Evolutionary conservation across 257 asterid genomes (phyloP).

Genomic region (Solanum megistacrolobum): DNA sequence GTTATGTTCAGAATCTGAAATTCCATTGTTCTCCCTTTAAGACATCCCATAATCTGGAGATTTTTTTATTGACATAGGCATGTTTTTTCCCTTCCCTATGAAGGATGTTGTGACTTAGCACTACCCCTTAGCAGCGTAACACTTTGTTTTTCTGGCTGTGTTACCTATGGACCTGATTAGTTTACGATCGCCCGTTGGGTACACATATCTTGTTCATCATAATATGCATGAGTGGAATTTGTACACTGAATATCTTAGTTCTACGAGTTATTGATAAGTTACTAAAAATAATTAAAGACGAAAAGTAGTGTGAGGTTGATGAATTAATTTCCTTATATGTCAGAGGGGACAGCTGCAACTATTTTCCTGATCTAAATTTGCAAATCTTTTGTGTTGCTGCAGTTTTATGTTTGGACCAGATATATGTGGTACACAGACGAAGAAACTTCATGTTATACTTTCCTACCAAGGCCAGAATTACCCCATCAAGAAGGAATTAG

Average conservation of each 20-base stretch:
- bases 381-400: slow-evolving; percentile 18
- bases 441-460: slow-evolving; percentile 25
- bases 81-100: background rate
- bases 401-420: slow-evolving; percentile 98
- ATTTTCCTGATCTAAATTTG: background rate
- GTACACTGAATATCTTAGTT: background rate
- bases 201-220: background rate
- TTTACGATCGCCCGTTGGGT: background rate
- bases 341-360: background rate
- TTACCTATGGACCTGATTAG: background rate
- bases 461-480: slow-evolving; percentile 30
- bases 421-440: slow-evolving; percentile 67
- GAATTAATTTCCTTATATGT: background rate
- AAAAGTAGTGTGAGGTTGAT: background rate
- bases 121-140: background rate
- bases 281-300: background rate
- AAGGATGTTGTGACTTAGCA: background rate
- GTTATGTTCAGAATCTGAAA: background rate
- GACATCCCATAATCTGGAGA: background rate
- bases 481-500: slow-evolving; percentile 24
- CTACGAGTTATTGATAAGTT: background rate
- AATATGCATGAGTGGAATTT: background rate
- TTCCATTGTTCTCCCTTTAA: background rate
- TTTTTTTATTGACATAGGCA: background rate
- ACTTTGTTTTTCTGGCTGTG: background rate